A percentile compares a stretch with the other conserved stretches of the same genome.
Evolutionary conservation across 2,329 filamentous ascomycete species (phyloP).

Genomic region (Phialophora expanda): DNA sequence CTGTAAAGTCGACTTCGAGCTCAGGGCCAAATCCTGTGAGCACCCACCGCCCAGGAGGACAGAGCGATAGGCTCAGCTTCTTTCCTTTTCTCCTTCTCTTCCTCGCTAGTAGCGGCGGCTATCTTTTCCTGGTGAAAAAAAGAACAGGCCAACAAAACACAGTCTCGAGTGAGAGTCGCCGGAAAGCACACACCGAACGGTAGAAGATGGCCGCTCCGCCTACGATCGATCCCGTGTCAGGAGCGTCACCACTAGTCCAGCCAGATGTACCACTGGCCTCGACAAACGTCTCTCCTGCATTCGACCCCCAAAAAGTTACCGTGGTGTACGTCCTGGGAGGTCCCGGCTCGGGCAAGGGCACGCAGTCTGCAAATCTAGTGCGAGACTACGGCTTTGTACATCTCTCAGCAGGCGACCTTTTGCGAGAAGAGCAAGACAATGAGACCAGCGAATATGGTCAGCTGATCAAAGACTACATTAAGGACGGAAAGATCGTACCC

Average conservation of each 20-base stretch:
- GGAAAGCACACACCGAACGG: conserved; percentile 37
- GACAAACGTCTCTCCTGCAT: conserved; percentile 68
- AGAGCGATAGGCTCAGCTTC: conserved; percentile 39
- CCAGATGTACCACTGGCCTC: conserved; percentile 55
- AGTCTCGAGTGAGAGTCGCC: conserved; percentile 41
- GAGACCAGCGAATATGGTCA: conserved; percentile 86
- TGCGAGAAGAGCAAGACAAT: conserved; percentile 91
- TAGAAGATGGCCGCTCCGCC: conserved; percentile 29
- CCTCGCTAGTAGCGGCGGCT: conserved; percentile 55
- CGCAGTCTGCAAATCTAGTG: conserved; percentile 89
- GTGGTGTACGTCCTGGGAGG: conserved; percentile 96
- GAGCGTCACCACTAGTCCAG: conserved; percentile 39
- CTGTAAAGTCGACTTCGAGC: conserved; percentile 9
- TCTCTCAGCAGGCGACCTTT: conserved; percentile 88
- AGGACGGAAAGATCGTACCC: conserved; percentile 93
- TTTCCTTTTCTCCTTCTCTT: conserved; percentile 53
- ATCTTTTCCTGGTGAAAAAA: conserved; percentile 58
- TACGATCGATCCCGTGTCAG: conserved; percentile 34
- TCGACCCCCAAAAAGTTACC: conserved; percentile 77
- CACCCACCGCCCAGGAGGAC: conserved; percentile 34
- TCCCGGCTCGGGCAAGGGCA: conserved; percentile 94
- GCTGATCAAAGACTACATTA: conserved; percentile 91
- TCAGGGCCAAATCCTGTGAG: conserved; percentile 4
- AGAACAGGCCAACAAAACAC: conserved; percentile 37
- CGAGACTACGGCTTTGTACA: conserved; percentile 88